A percentile compares a stretch with the other conserved stretches of the same genome.
These are phyloP conservation scores for Silene latifolia DNA, from an alignment of 148 eudicot genomes.

Conservation along the genomic window DNA sequence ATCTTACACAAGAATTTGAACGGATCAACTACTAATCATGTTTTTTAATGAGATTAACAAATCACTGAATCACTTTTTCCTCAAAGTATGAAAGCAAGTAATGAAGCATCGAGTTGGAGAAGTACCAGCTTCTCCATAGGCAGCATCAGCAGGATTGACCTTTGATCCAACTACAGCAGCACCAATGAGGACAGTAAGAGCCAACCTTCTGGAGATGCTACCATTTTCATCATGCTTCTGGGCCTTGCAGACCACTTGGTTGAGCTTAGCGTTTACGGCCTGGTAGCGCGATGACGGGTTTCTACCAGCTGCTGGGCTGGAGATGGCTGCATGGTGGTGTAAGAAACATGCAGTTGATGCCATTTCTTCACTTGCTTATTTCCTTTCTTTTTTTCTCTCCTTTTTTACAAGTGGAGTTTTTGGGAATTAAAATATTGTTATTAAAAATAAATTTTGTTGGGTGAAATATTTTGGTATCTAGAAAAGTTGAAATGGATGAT, in stretches of 20 bases:
- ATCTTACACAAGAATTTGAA: too few species aligned
- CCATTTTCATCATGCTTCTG: constrained; percentile 38
- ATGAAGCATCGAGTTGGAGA: neutral
- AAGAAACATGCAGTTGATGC: constrained; percentile 87
- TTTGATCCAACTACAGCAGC: constrained; percentile 84
- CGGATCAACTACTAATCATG: too few species aligned
- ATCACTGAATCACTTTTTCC: neutral
- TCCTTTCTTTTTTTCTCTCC: neutral
- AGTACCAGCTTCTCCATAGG: constrained; percentile 96
- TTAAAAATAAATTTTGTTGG: constrained; percentile 19
- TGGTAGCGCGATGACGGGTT: constrained; percentile 28
- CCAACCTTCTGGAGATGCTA: constrained; percentile 63
- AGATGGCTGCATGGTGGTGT: constrained; percentile 71
- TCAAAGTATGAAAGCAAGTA: neutral
- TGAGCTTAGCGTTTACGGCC: constrained; percentile 38
- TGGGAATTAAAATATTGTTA: constrained; percentile 19
- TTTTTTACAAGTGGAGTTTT: neutral
- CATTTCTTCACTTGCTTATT: constrained; percentile 34
- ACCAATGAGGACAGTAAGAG: constrained; percentile 76
- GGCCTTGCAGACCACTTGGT: constrained; percentile 57
- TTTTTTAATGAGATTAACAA: too few species aligned
- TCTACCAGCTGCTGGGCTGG: constrained; percentile 42
- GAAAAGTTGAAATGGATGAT: constrained; percentile 34
- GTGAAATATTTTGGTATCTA: constrained; percentile 9
- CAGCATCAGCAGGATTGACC: constrained; percentile 97